Evolutionary conservation across 176 grass and related monocot species (phyloP), one percentile per base, ranked within the genome.

Genomic region (Cymbopogon citratus): DNA sequence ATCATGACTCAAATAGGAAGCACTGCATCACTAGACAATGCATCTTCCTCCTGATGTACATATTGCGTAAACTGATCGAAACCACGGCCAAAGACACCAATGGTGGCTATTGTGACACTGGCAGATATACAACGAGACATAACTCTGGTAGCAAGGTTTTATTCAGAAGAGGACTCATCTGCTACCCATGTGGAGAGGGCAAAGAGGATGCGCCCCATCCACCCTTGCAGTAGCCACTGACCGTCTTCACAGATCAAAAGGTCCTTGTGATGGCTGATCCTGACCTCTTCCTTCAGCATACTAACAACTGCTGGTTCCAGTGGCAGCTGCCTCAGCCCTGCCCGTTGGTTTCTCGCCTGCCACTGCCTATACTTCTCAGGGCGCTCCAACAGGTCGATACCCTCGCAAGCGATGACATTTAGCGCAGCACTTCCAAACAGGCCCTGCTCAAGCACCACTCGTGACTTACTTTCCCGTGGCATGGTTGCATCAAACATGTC

Each of bases 401-500:
- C 69, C 40, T 71, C 69, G 5, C 69, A 71, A 12, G 59, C 59
- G 8, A 62, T 62, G 59, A 62, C 59, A 62, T 62, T 62, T 2
- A 62, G 6, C 1, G 63, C 59, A 27, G 59, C 9, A 5, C 59
- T 11, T 62, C 59, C 59, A 60, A 61, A 61, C 10, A 61, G 3
- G n/a, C 23, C 23, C 23, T 61, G 57, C 57, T 61, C 59, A 25
- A 62, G 59, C 59, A 27, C 24, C 24, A 62, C 11, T 62, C 59
- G 23, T 26, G 59, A 27, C 10, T 13, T 62, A 27, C 23, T 62
- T 0, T 81, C 81, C 59, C 59, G 59, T 5, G 59, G 59, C 24
- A 62, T 62, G 59, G 59, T 62, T 27, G 59, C 81, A 7, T 87
- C 89, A 7, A 91, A 77, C 81, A 78, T 67, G 73, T 87, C 89